Evolutionary conservation across 1,139 yeast species (phyloP), one percentile per base, ranked within the genome.

Genomic region (Petasospora fabianii): DNA sequence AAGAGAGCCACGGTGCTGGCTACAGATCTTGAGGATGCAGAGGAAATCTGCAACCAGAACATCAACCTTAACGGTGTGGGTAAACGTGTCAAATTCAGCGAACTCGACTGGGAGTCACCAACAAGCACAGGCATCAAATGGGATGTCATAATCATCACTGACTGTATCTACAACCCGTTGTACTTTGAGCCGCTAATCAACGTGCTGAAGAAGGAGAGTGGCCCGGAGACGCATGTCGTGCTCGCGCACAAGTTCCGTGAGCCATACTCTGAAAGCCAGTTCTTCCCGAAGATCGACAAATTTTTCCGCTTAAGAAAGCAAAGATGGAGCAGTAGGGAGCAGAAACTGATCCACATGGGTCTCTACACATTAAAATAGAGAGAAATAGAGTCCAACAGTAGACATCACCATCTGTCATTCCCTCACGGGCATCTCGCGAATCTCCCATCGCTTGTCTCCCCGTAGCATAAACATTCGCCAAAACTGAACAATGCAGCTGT

Each of bases 231-330:
- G 2, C 41, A 26, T 14, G 38, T 56, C 2, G 3, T 54, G 4
- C 27, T 56, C 2, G 54, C 51, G 1, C 61, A 56, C 36, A 56
- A 55, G 45, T 51, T 55, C 39, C 43, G 61, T 36, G 59, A 56
- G 27, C 54, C 55, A 2, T 28, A 35, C 8, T 44, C 53, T 5
- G 61, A 56, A 32, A 37, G 45, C 15, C 50, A 44, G 16, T 53
- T 55, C 33, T 56, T 54, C 39, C 18, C 32, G 6, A 51, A 51
- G 30, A 32, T 51, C 2, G 28, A 32, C 5, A 6, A 28, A 4
- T 13, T 30, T 3, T 51, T 54, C 36, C 11, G 12, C 3, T 30
- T 51, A 2, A 15, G 36, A 18, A 46, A 34, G 20, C 51, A 48
- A 26, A 27, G 41, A 16, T 50, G 54, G 54, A 39, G 44, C 24